Conservation (phyloP, 2,329 filamentous ascomycete genomes). For the Diaporthe vexans region DNA sequence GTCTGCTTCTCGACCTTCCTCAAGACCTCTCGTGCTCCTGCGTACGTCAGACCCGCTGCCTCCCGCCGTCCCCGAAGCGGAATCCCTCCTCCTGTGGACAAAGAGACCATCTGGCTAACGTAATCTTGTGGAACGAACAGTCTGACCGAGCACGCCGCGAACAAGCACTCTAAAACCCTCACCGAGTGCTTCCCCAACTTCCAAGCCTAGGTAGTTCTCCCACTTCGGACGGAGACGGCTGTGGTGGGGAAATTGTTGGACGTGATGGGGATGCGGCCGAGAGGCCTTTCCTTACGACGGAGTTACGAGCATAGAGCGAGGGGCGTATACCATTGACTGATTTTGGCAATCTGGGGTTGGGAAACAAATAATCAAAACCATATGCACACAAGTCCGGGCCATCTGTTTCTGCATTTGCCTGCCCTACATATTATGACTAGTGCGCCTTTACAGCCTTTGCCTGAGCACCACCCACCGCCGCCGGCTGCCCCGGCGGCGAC, state of each 20-base stretch:
- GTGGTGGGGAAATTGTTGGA: no score
- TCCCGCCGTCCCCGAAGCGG: not conserved
- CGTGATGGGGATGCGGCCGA: not conserved
- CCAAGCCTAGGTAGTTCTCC: conserved; percentile 42
- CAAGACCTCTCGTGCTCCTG: conserved; percentile 80
- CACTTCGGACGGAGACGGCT: conserved; percentile 22
- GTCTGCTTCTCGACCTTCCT: conserved; percentile 85
- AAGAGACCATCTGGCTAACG: not conserved
- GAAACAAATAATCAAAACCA: conserved; percentile 21
- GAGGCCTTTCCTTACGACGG: conserved; percentile 5
- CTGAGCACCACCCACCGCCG: conserved; percentile 44
- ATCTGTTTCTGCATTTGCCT: not conserved
- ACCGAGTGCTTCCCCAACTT: conserved; percentile 78
- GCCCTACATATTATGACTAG: conserved; percentile 43
- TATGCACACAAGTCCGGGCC: conserved; percentile 16
- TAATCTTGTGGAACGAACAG: conserved; percentile 51
- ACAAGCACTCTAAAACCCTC: conserved; percentile 82
- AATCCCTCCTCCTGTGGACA: no score
- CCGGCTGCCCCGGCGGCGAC: conserved; percentile 42
- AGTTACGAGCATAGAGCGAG: conserved; percentile 44
- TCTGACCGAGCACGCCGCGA: conserved; percentile 78
- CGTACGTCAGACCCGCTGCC: conserved; percentile 57
- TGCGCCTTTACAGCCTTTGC: conserved; percentile 56
- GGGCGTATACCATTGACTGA: conserved; percentile 41
- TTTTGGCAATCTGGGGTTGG: conserved; percentile 28